Conservation (phyloP, 2,329 filamentous ascomycete species). For the Geosmithia putterillii region DNA sequence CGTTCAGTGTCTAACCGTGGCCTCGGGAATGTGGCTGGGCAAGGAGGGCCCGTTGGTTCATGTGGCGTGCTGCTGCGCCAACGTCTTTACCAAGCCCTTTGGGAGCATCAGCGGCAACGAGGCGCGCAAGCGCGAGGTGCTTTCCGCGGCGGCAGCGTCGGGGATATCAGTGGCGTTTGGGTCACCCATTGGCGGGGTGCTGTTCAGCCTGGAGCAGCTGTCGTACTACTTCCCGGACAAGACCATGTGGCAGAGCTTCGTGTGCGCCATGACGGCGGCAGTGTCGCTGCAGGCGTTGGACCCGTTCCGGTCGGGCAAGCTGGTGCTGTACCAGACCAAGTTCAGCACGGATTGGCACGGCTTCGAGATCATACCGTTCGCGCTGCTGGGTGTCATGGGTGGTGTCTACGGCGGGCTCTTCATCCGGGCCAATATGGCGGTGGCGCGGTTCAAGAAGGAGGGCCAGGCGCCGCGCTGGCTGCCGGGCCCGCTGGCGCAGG, state of each 20-base stretch:
- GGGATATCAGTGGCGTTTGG: slow-evolving; percentile 93
- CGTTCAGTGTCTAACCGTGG: slow-evolving; percentile 69
- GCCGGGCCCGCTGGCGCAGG: slow-evolving; percentile 66
- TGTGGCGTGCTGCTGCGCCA: slow-evolving; percentile 92
- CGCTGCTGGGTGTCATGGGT: slow-evolving; percentile 73
- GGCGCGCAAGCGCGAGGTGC: slow-evolving; percentile 86
- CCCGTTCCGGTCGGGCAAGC: slow-evolving; percentile 87
- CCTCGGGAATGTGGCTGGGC: slow-evolving; percentile 90
- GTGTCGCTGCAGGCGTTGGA: slow-evolving; percentile 87
- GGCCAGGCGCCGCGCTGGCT: slow-evolving; percentile 34
- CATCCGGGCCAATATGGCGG: slow-evolving; percentile 84
- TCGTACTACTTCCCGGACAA: slow-evolving; percentile 98
- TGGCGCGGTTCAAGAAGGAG: slow-evolving; percentile 69
- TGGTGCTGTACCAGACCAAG: slow-evolving; percentile 90
- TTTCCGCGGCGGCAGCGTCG: slow-evolving; percentile 84
- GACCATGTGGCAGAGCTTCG: slow-evolving; percentile 99
- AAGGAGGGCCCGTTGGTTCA: slow-evolving; percentile 95
- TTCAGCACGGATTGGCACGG: slow-evolving; percentile 88
- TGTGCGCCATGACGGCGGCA: slow-evolving; percentile 97
- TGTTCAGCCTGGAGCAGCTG: slow-evolving; percentile 92
- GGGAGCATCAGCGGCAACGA: slow-evolving; percentile 72
- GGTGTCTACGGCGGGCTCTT: slow-evolving; percentile 93
- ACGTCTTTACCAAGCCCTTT: slow-evolving; percentile 86
- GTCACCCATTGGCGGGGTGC: slow-evolving; percentile 82
- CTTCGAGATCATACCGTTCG: slow-evolving; percentile 85